These are phyloP conservation scores for Daldinia eschscholtzii DNA, from an alignment of 2,329 filamentous ascomycete genomes.

Conservation along the genomic window DNA sequence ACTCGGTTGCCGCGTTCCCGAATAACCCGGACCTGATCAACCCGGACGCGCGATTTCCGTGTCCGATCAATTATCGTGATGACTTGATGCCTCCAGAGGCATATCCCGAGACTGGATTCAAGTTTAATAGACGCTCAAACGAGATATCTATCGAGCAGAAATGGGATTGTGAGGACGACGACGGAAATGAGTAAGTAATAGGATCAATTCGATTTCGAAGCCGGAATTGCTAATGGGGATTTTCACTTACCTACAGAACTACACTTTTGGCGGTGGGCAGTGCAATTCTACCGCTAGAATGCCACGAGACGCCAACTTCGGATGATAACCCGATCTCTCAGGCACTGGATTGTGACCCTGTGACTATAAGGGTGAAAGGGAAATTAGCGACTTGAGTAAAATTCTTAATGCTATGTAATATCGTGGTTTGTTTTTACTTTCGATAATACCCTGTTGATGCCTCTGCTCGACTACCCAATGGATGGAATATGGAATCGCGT, in stretches of 20 bases:
- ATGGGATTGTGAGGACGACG: constrained; percentile 27
- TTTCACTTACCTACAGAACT: neutral
- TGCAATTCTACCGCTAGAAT: constrained; percentile 18
- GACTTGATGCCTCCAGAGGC: constrained; percentile 29
- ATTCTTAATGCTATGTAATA: neutral
- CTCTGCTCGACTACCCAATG: too few relatives aligned
- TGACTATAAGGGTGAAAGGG: constrained; percentile 11
- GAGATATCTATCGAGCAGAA: constrained; percentile 18
- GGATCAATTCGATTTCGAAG: neutral
- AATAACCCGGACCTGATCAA: constrained; percentile 18
- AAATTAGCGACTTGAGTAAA: neutral
- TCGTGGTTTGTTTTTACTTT: neutral
- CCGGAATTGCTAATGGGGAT: neutral
- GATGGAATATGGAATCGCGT: too few relatives aligned
- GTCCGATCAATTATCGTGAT: constrained; percentile 27
- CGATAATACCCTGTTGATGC: neutral
- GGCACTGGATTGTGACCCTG: constrained; percentile 13
- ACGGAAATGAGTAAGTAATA: constrained; percentile 23
- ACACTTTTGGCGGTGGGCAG: constrained; percentile 15
- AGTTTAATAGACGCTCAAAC: constrained; percentile 23
- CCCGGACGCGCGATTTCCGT: constrained; percentile 15
- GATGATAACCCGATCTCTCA: constrained; percentile 2
- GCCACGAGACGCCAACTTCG: constrained; percentile 5
- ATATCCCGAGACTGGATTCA: constrained; percentile 29
- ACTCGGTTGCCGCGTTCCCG: neutral